Conservation (phyloP, 2,329 filamentous ascomycete genomes). For the Paecilomyces sp. region DNA sequence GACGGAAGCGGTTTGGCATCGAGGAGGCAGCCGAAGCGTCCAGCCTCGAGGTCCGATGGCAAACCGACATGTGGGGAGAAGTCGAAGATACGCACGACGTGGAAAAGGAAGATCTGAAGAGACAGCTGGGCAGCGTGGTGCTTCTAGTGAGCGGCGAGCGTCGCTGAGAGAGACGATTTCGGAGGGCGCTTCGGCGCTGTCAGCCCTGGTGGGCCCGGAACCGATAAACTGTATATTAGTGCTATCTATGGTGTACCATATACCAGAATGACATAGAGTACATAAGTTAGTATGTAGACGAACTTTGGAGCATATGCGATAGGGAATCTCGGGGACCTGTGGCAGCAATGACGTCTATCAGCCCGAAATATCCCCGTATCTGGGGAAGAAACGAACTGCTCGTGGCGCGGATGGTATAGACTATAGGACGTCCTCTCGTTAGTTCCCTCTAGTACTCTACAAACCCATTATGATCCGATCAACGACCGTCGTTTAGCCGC, state of each 20-base stretch:
- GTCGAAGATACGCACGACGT: slow-evolving; percentile 98
- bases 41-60: slow-evolving; percentile 82
- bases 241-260: not conserved
- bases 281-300: not conserved
- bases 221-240: not conserved
- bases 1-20: slow-evolving; percentile 57
- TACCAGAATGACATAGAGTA: no score
- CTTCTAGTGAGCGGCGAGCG: slow-evolving; percentile 63
- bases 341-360: not conserved
- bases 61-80: slow-evolving; percentile 87
- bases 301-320: no score
- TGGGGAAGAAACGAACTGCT: not conserved
- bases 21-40: slow-evolving; percentile 73
- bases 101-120: slow-evolving; percentile 76
- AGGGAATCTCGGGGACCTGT: not conserved
- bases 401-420: no score
- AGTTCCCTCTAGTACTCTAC: not conserved
- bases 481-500: slow-evolving; percentile 5
- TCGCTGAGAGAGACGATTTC: slow-evolving; percentile 13
- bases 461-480: slow-evolving; percentile 7
- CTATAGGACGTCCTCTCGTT: no score
- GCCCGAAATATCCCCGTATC: not conserved
- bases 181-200: not conserved
- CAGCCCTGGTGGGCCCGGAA: not conserved
- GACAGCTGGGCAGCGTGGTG: slow-evolving; percentile 82